These are phyloP conservation scores for Pholiota molesta DNA, from an alignment of 768 basidiomycete genomes.

Conservation along the genomic window DNA sequence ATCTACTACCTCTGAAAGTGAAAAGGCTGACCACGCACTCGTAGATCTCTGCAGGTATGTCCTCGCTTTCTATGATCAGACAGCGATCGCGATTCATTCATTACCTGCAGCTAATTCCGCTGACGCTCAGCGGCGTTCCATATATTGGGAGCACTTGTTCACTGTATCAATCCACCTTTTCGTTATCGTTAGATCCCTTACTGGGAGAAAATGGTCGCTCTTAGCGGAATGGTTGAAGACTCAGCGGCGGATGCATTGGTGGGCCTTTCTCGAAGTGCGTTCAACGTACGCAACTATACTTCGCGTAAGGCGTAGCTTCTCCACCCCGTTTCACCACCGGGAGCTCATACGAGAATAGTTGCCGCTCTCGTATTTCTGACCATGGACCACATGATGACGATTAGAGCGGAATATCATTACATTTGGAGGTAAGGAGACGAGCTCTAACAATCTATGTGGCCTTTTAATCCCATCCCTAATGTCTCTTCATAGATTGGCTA, in stretches of 20 bases:
- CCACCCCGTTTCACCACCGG: not conserved
- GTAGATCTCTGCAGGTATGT: too few relatives aligned
- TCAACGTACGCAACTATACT: constrained; percentile 9
- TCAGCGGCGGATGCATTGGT: not conserved
- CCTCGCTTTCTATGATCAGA: too few relatives aligned
- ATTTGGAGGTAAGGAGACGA: constrained; percentile 2
- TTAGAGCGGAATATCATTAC: constrained; percentile 5
- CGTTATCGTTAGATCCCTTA: not conserved
- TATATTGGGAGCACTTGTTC: not conserved
- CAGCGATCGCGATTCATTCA: too few relatives aligned
- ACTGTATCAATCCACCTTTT: not conserved
- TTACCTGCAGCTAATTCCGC: too few relatives aligned
- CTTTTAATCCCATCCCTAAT: too few relatives aligned
- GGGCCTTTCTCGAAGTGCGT: not conserved
- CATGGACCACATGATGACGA: not conserved
- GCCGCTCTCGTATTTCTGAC: not conserved
- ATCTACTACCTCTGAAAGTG: too few relatives aligned
- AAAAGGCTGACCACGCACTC: too few relatives aligned
- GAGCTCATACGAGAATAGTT: not conserved
- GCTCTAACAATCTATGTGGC: too few relatives aligned
- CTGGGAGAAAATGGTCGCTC: too few relatives aligned
- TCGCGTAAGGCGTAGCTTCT: constrained; percentile 1
- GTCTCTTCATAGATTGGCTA: not conserved
- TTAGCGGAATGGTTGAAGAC: not conserved
- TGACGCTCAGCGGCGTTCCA: not conserved